A percentile compares a stretch with the other conserved stretches of the same genome.
These are phyloP conservation scores for Geotrichum ghanense DNA, from an alignment of 805 yeast genomes.

Conservation along the genomic window DNA sequence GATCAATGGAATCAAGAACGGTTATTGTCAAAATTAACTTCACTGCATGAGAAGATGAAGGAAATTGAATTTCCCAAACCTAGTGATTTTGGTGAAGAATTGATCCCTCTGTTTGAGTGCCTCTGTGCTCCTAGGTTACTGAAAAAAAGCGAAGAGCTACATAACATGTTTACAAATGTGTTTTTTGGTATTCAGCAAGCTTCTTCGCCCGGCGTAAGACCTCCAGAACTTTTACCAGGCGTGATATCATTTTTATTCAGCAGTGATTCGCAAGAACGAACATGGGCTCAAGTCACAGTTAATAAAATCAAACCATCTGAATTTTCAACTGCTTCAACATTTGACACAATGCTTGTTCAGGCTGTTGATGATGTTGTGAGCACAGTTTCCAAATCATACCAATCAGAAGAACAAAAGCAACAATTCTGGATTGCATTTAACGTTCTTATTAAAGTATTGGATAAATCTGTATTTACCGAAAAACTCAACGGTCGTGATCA, in stretches of 20 bases:
- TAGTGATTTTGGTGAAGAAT: not conserved
- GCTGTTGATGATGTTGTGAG: conserved; percentile 1
- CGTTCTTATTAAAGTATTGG: conserved; percentile 2
- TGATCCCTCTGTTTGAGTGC: conserved; percentile 6
- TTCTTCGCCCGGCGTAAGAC: not conserved
- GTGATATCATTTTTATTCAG: conserved; percentile 7
- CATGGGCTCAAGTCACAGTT: conserved; percentile 7
- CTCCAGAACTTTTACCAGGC: conserved; percentile 4
- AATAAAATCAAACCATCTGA: not conserved
- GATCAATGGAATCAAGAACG: not conserved
- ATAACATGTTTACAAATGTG: not conserved
- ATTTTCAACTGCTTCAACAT: not conserved
- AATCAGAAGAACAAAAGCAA: not conserved
- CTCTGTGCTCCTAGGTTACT: conserved; percentile 1
- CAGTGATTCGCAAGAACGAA: conserved; percentile 4
- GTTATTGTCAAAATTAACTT: not conserved
- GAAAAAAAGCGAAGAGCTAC: not conserved
- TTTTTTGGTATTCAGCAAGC: conserved; percentile 2
- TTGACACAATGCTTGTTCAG: not conserved
- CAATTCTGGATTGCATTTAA: not conserved
- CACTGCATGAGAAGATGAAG: not conserved
- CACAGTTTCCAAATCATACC: not conserved
- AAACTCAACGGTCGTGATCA: conserved; percentile 22
- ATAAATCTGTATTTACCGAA: conserved; percentile 20
- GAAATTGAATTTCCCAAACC: not conserved